Evolutionary conservation across 805 yeast species (phyloP).

Genomic region (Saturnispora serradocipensis): DNA sequence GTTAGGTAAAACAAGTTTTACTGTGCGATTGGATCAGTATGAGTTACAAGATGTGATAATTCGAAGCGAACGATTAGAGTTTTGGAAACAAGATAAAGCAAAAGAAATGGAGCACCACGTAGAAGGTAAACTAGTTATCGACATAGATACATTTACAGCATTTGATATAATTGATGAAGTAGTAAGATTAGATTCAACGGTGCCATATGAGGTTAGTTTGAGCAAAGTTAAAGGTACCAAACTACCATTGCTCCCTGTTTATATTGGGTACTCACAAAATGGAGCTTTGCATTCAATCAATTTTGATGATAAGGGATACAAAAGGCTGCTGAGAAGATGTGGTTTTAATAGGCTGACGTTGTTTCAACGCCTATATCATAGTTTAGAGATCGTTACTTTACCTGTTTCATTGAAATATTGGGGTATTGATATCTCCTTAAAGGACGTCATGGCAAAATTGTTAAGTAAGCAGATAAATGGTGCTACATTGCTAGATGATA

Average conservation of each 20-base stretch:
- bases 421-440: background rate
- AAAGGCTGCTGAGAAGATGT: background rate
- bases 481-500: background rate
- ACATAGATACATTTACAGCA: background rate
- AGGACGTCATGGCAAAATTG: background rate
- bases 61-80: constrained; percentile 16
- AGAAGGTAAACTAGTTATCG: background rate
- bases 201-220: constrained; percentile 6
- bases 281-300: background rate
- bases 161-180: constrained; percentile 1
- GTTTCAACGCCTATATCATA: constrained; percentile 1
- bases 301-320: background rate
- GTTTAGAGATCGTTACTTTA: background rate
- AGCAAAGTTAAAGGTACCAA: background rate
- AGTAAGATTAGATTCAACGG: background rate
- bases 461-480: background rate
- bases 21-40: constrained; percentile 16
- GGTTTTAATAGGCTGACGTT: background rate
- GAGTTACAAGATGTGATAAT: constrained; percentile 24
- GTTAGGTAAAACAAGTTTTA: constrained; percentile 17
- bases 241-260: constrained; percentile 15
- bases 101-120: constrained; percentile 6
- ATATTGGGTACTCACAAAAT: constrained; percentile 9
- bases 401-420: background rate
- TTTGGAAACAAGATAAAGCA: constrained; percentile 1